Evolutionary conservation across 108 stramenopile genomes (phyloP).

Genomic region (Schizochytrium sp.): DNA sequence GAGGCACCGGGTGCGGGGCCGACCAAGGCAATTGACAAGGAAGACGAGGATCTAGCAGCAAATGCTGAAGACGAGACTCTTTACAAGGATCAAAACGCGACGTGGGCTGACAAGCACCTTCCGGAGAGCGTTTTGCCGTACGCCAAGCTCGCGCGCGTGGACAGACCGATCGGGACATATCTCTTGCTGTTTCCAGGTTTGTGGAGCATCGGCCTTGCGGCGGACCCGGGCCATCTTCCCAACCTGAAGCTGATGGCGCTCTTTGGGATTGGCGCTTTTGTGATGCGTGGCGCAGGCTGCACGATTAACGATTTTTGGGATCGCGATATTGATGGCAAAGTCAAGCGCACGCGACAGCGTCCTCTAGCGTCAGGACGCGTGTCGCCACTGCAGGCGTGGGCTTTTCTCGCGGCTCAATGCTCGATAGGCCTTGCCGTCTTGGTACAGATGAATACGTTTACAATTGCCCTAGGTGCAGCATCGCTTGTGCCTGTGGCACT

Average conservation of each 20-base stretch:
- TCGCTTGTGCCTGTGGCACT: conserved; percentile 76
- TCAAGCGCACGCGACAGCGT: conserved; percentile 68
- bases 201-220: conserved; percentile 48
- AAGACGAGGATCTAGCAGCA: no score
- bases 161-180: conserved; percentile 30
- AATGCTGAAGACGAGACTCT: not conserved
- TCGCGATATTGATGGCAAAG: conserved; percentile 68
- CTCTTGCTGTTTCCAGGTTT: conserved; percentile 41
- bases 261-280: conserved; percentile 64
- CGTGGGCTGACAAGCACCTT: conserved; percentile 17
- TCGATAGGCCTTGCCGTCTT: conserved; percentile 72
- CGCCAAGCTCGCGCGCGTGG: conserved; percentile 18
- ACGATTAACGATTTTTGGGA: conserved; percentile 99
- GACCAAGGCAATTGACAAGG: no score
- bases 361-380: conserved; percentile 77
- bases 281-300: conserved; percentile 92
- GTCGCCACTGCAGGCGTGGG: conserved; percentile 53
- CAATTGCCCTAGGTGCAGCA: conserved; percentile 64
- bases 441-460: conserved; percentile 61
- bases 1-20: no score
- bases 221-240: conserved; percentile 28
- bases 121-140: not conserved
- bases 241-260: conserved; percentile 30
- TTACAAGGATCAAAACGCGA: conserved; percentile 21
- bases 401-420: conserved; percentile 76